Evolutionary conservation across 2,329 filamentous ascomycete genomes (phyloP), one percentile per base, ranked within the genome.

Genomic region (Aureobasidium mangrovei): DNA sequence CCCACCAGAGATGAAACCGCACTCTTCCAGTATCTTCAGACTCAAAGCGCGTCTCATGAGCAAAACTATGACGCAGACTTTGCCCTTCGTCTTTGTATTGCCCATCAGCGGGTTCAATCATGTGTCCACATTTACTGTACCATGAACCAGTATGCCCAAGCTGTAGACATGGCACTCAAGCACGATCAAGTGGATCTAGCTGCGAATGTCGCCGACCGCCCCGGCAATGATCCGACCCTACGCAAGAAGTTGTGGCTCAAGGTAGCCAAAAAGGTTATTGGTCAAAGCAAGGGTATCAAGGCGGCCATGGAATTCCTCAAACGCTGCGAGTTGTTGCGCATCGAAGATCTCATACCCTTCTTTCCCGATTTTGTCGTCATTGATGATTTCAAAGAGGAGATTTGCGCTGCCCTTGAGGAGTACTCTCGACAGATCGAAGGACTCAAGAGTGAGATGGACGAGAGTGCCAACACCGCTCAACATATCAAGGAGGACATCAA

Each of bases 331-430:
- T 77, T 97, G 9, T 80, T 98, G 46, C 85, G 86, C 59, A 98
- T 98, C 59, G 93, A 98, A 72, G 93, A 98, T 64, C 73, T 98
- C 31, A 97, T 98, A 39, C 93, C 93, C 0, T 96, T 98, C 75
- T 98, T 98, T 72, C 93, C 93, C 0, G 93, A 98, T 68, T 98
- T 98, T 66, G 90, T 97, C 27, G 87, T 97, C 49, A 97, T 98
- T 58, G 93, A 98, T 67, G 93, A 97, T 69, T 98, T 98, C 78
- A 96, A 97, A 67, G 91, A 97, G 59, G 93, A 98, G 68, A 97
- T 98, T 36, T 98, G 93, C 72, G 77, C 82, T 0, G 93, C 94
- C 1, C 78, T 98, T 1, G 93, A 98, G 70, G 88, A 94, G 59
- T 98, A 98, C 72, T 87, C 84, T 44, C 85, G 88, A 36, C 89